A percentile compares a stretch with the other conserved stretches of the same genome.
phyloP scores from a whole-genome alignment of 768 basidiomycete species.

The Tylopilus felleus region DNA sequence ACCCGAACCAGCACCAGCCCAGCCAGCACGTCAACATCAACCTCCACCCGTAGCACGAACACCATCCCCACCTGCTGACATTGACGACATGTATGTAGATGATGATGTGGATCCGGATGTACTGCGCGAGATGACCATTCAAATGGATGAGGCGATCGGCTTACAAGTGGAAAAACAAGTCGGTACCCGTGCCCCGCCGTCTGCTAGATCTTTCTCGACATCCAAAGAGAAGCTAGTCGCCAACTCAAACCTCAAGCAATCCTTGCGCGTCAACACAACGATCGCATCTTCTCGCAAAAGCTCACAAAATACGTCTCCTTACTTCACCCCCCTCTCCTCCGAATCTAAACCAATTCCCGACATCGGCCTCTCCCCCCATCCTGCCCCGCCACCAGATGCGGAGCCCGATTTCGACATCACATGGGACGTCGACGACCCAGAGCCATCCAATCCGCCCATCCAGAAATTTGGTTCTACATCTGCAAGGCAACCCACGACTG shows the following conservation, averaged over 20 bases:
- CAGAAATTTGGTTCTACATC: slow-evolving; percentile 12
- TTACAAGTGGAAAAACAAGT: neutral
- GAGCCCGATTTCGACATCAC: slow-evolving; percentile 21
- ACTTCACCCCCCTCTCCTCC: slow-evolving; percentile 17
- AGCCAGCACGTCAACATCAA: slow-evolving; percentile 14
- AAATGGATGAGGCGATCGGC: slow-evolving; percentile 15
- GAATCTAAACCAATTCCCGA: slow-evolving; percentile 16
- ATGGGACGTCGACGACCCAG: slow-evolving; percentile 33
- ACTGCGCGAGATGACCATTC: slow-evolving; percentile 20
- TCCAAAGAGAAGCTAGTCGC: slow-evolving; percentile 2
- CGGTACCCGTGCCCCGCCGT: neutral
- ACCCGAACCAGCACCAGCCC: slow-evolving; percentile 15
- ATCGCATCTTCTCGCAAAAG: slow-evolving; percentile 6
- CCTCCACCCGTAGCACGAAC: slow-evolving; percentile 2
- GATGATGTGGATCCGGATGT: slow-evolving; percentile 31
- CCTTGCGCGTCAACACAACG: neutral
- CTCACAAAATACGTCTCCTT: slow-evolving; percentile 10
- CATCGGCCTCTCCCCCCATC: slow-evolving; percentile 31
- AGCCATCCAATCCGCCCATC: slow-evolving; percentile 6
- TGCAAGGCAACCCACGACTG: neutral
- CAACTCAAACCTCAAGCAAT: neutral
- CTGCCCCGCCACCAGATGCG: slow-evolving; percentile 18
- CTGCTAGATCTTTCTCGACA: neutral
- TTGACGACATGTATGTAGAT: slow-evolving; percentile 25
- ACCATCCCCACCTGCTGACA: slow-evolving; percentile 12